These are phyloP conservation scores for Pyrus bretschneideri DNA, from an alignment of 306 rosid genomes.

Conservation along the genomic window DNA sequence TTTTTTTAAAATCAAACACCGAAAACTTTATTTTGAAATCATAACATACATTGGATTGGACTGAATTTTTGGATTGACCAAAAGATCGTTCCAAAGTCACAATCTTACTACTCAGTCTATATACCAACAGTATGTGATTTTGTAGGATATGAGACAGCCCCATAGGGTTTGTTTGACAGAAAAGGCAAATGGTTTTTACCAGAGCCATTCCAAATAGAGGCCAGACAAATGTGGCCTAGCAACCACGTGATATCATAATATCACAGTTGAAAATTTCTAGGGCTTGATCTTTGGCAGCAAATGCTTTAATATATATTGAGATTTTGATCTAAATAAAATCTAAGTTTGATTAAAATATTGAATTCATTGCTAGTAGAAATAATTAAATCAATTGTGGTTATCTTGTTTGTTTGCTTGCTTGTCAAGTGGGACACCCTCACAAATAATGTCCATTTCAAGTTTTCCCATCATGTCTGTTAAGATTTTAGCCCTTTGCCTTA, in stretches of 20 bases:
- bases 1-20: too few relatives aligned
- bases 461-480: too few relatives aligned
- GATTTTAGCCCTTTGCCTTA: too few relatives aligned
- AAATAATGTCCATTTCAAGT: too few relatives aligned
- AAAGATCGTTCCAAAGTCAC: constrained; percentile 21
- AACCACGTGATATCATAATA: constrained; percentile 55
- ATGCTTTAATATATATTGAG: background rate
- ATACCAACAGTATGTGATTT: constrained; percentile 18
- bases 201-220: background rate
- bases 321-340: background rate
- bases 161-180: constrained; percentile 32
- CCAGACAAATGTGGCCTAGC: constrained; percentile 32
- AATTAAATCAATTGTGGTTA: background rate
- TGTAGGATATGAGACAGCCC: constrained; percentile 25
- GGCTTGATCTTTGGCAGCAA: constrained; percentile 20
- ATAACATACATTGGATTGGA: background rate
- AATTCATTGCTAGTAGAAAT: background rate
- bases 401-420: background rate
- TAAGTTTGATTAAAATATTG: background rate
- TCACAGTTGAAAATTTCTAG: constrained; percentile 42
- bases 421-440: background rate
- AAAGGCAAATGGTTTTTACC: background rate
- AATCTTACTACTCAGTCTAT: constrained; percentile 17
- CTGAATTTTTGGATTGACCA: constrained; percentile 6
- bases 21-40: background rate